Evolutionary conservation across 768 basidiomycete genomes (phyloP), one percentile per base, ranked within the genome.

Genomic region (Antrodiella citrinella): DNA sequence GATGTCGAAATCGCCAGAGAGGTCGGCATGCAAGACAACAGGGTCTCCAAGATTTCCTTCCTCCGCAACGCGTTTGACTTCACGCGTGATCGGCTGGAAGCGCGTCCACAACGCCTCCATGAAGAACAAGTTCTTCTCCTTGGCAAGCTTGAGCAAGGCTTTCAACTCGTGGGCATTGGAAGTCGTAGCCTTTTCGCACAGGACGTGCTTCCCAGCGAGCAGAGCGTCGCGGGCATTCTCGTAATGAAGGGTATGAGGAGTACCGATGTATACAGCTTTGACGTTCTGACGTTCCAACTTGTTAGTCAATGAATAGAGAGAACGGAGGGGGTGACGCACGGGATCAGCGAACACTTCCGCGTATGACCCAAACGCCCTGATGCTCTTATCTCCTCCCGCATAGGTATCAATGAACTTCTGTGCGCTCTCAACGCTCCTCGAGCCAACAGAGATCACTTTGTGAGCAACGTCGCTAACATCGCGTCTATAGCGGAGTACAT

Each of bases 91-190:
- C 11, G 86, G 86, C 51, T 86, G 82, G 71, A 89, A 90, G 26
- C 86, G 75, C 26, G 90, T 91, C 88, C 90, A 91, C 66, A 91
- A 72, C 0, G 86, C 90, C 67, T 94, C 92, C 91, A 94, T 93
- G 59, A 94, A 79, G 72, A 94, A 94, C 1, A 91, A 75, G 15
- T 81, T 77, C 57, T 84, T 71, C 62, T 88, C 78, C 64, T 85
- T 86, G 2, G 92, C 90, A 18, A 88, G 75, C 9, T 69, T 69
- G 18, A 91, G 69, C 20, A 95, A 74, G 43, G 82, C 77, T n/a
- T 79, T 76, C 19, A 91, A 72, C 61, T 94, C 90, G 2, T 82
- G 76, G 4, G 75, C 71, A 59, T 91, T 92, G 54, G 72, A 76
- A 1, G 91, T 93, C 47, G 87, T 84, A 0, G 90, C 88, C 60